Evolutionary conservation across 2,329 filamentous ascomycete species (phyloP), one percentile per base, ranked within the genome.

Genomic region (Diaporthe sp.): DNA sequence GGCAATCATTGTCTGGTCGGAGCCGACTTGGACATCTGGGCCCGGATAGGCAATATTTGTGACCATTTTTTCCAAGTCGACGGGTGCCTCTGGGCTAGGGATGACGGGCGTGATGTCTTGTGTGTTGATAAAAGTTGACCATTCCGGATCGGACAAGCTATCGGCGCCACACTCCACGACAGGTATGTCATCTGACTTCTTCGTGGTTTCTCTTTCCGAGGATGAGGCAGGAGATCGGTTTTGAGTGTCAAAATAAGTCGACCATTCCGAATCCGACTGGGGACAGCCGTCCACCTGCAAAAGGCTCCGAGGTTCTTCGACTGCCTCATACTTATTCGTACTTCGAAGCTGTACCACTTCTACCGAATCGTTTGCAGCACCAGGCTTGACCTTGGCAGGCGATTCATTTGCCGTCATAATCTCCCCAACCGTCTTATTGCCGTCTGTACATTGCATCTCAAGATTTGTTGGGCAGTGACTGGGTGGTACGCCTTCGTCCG

Each of bases 91-190:
- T 4, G 25, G 25, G 7, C 31, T 20, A 10, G 22, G 22, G 10
- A 31, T 25, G 73, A 55, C 20, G 15, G 37, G 25, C n/a, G 39
- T 47, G 25, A 47, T 44, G 17, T 75, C 73, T 49, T 73, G 73
- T 47, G 75, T 77, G 12, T 65, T 47, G 28, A 77, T 25, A 37
- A 57, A 67, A n/a, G 55, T 70, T 13, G 73, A 63, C 75, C 73
- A 73, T 7, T 75, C 67, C 28, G 60, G 42, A 15, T 73, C 63
- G 22, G 53, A 51, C 3, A 42, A 31, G n/a, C 70, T 70, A n/a
- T 73, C 73, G 17, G 39, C 28, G 25, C 51, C 70, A 17, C 65
- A 58, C 47, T 63, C 65, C 9, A 71, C 25, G 22, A 71, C 37
- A 34, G 49, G 39, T 44, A 37, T 39, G 6, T 44, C 34, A 28